Base-by-base conservation (phyloP, 225 moss, liverwort and hornwort species). In the Marchantia polymorpha region DNA sequence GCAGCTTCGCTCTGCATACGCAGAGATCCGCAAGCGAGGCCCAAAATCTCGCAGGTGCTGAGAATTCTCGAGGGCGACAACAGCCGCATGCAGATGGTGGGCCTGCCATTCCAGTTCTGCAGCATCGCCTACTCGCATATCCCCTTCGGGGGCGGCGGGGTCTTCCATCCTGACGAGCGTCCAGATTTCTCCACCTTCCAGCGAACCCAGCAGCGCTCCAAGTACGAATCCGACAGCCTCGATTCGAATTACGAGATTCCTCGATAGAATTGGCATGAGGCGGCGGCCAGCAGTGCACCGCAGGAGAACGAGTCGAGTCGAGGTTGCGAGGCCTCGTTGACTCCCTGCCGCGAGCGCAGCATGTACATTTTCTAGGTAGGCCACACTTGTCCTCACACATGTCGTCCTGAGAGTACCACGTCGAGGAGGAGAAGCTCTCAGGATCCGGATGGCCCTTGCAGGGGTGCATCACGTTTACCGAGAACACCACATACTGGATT, bases 1-100 rank as follows among this genome's bases (percentile, higher is more conserved):
- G 81, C 84, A 29, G 84, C 84, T 47, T 76, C 81, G 3, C 55
- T 77, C 0, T 84, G 84, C 23, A 84, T 84, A 39, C 84, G 84
- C 10, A 76, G 81, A 17, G 84, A 84, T 52, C 80, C 84, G 72
- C 71, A 81, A 30, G 58, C 68, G 19, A 77, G 84, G 53, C 84
- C 84, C 13, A 76, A 77, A 49, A 84, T 84, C 22, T 84, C 84
- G n/a, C 77, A 84, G 73, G 84, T 84, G 12, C 52, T 81, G 7
- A 81, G 51, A 74, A 53, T 81, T 13, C 52, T 81, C 64, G 81
- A 81, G 55, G 81, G 81, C 2, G 81, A 81, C 52, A 74, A 48
- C 31, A 74, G 60, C 72, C 52, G 31, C 52, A 80, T 22, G 56
- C 68, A 79, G 29, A 74, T 81, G 64, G 81, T 81, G 13, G 81